phyloP scores from a whole-genome alignment of 1,139 yeast genomes.

The Geotrichum europaeum region DNA sequence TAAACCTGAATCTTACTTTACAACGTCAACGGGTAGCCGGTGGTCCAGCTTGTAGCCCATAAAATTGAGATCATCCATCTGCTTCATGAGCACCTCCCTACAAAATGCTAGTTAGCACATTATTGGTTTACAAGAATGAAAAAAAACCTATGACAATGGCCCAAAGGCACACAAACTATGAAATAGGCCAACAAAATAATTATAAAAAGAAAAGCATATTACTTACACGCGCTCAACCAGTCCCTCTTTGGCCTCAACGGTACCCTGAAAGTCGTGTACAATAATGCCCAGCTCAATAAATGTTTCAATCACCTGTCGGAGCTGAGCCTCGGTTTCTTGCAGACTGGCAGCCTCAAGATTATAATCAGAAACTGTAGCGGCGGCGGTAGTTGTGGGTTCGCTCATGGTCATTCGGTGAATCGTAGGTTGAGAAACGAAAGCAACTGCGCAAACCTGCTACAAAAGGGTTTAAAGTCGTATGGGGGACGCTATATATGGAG shows the following conservation, averaged over 20 bases:
- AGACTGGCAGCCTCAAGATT: neutral
- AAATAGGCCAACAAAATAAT: neutral
- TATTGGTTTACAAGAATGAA: neutral
- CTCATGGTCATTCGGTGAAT: constrained; percentile 8
- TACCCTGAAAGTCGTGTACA: constrained; percentile 90
- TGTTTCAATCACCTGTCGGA: constrained; percentile 72
- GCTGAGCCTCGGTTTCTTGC: constrained; percentile 48
- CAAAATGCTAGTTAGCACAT: neutral
- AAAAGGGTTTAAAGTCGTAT: neutral
- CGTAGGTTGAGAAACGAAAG: neutral
- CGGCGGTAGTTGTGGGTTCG: constrained; percentile 2
- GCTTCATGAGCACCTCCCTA: constrained; percentile 4
- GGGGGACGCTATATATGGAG: neutral
- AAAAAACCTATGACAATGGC: neutral
- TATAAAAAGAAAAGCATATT: neutral
- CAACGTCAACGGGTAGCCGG: constrained; percentile 69
- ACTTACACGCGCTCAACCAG: constrained; percentile 36
- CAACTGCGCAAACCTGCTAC: too few relatives aligned
- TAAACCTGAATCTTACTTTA: constrained; percentile 42
- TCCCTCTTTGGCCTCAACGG: constrained; percentile 57
- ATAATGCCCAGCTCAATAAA: constrained; percentile 84
- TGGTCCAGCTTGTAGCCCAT: constrained; percentile 33
- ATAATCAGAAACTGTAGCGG: neutral
- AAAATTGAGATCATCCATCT: constrained; percentile 9
- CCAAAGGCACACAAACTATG: neutral